Evolutionary conservation across 306 rosid species (phyloP), one percentile per base, ranked within the genome.

Genomic region (Rosa chinensis): DNA sequence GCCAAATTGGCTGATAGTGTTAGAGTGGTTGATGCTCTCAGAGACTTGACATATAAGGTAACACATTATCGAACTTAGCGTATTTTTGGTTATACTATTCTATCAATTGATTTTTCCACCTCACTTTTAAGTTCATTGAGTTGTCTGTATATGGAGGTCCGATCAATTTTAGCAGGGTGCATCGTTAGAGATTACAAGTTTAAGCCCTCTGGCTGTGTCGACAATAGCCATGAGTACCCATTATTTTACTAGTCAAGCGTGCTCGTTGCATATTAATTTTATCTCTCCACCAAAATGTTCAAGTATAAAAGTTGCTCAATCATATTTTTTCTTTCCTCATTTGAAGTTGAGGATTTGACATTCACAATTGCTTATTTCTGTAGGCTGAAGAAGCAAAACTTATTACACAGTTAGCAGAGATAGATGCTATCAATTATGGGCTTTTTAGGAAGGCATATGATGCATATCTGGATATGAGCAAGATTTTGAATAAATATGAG

Each of bases 341-440:
- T 48, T 74, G 75, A 72, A 73, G 53, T 49, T 28, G 79, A 25
- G 23, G 66, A 66, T 25, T 55, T 74, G 74, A 42, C 18, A 42
- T 73, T 64, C 25, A 52, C 13, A 48, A 35, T 32, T 37, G 35
- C 68, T 55, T 64, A 8, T 70, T 21, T 74, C 56, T 82, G 84
- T 87, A 93, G 98, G 89, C 74, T 58, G 97, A 93, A 89, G 98
- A 93, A 83, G 98, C 97, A 78, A 89, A 91, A 82, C 79, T 93
- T 81, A 91, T 93, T 78, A n/a, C n/a, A 9, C 91, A 91, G 64
- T 82, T 93, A 80, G 90, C 92, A 45, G 97, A 91, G 82, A 81
- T 72, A 76, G 90, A 93, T 80, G 94, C 88, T 66, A 85, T 93
- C 82, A 84, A 89, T 78, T 86, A 75, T 72, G 93, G 93, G 77